Evolutionary conservation across 768 basidiomycete species (phyloP).

Genomic region (Termitomyces sp.): DNA sequence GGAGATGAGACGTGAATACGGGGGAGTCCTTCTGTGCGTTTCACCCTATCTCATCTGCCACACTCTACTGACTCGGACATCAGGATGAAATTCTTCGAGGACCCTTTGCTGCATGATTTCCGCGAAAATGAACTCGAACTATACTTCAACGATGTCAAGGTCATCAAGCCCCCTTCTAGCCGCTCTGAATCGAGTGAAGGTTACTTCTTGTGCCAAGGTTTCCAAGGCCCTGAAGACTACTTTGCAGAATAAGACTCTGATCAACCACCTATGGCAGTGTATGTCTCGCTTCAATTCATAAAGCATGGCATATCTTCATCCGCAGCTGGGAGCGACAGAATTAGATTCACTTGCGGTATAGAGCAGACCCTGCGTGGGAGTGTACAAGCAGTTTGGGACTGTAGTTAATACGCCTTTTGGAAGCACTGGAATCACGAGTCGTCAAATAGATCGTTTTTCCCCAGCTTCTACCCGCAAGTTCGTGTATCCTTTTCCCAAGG

Average conservation of each 20-base stretch:
- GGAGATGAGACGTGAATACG: slow-evolving; percentile 36
- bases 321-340: not conserved
- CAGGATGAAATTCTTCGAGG: slow-evolving; percentile 84
- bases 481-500: not conserved
- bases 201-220: slow-evolving; percentile 85
- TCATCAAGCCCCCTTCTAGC: slow-evolving; percentile 81
- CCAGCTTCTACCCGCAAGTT: not conserved
- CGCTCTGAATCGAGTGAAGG: slow-evolving; percentile 76
- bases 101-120: slow-evolving; percentile 71
- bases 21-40: slow-evolving; percentile 59
- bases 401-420: not conserved
- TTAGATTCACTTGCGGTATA: not conserved
- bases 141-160: slow-evolving; percentile 63
- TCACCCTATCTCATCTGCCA: not conserved
- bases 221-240: slow-evolving; percentile 29
- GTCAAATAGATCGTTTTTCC: not conserved
- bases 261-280: not conserved
- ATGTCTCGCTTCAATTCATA: not conserved
- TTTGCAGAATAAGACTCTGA: not conserved
- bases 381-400: not conserved
- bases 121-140: slow-evolving; percentile 52
- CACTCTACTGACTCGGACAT: not conserved
- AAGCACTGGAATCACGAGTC: not conserved
- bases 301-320: not conserved
- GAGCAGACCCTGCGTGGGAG: not conserved